phyloP scores from a whole-genome alignment of 2,329 filamentous ascomycete genomes.

The Chaetothyriales sp. region DNA sequence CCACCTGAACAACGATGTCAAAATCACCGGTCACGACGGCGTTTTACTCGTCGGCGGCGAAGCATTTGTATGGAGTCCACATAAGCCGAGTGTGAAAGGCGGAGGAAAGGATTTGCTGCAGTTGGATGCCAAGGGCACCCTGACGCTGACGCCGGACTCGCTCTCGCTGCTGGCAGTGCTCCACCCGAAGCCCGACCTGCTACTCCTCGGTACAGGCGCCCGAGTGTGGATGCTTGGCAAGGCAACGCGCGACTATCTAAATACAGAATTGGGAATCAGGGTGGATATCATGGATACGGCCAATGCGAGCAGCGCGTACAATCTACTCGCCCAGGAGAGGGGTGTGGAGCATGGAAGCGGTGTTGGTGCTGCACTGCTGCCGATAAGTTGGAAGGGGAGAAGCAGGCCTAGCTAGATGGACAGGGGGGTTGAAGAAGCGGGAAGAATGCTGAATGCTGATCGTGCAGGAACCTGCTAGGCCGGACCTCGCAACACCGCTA shows the following conservation, averaged over 20 bases:
- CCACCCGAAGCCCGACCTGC: conserved; percentile 47
- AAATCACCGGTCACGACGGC: conserved; percentile 46
- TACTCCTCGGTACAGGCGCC: conserved; percentile 77
- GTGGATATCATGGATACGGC: conserved; percentile 83
- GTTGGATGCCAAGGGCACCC: conserved; percentile 6
- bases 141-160: conserved; percentile 7
- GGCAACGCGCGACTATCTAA: conserved; percentile 57
- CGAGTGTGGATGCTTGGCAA: conserved; percentile 64
- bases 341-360: conserved; percentile 50
- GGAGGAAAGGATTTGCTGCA: conserved; percentile 22
- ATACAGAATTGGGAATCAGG: conserved; percentile 55
- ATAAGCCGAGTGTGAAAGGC: conserved; percentile 23
- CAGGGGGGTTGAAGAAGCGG: no score
- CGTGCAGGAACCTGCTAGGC: no score
- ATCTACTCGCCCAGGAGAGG: conserved; percentile 84
- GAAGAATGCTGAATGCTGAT: no score
- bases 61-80: conserved; percentile 79
- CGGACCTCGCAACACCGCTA: no score
- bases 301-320: conserved; percentile 90
- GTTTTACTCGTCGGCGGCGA: conserved; percentile 73
- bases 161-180: conserved; percentile 15
- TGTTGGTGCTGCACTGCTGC: conserved; percentile 77
- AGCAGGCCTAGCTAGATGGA: neutral
- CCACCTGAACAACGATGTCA: conserved; percentile 66
- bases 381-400: conserved; percentile 59